These are phyloP conservation scores for Hypseocharis bilobata DNA, from an alignment of 441 rosid species.

Conservation along the genomic window DNA sequence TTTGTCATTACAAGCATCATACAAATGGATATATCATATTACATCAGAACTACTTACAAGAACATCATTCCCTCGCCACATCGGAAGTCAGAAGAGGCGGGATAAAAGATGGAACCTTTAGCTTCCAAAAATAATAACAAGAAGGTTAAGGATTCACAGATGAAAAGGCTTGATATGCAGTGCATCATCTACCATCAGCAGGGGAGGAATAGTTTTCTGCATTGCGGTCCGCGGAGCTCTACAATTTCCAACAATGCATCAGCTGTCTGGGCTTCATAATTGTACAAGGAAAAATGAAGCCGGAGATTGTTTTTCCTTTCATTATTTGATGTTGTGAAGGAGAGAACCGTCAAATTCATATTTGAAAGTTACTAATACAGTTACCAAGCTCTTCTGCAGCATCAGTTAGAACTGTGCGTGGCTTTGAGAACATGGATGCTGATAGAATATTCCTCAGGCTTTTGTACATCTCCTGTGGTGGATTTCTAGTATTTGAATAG, in stretches of 20 bases:
- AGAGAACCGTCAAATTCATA: constrained; percentile 25
- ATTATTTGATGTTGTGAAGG: neutral
- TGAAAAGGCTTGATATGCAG: too few species aligned
- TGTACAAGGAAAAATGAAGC: constrained; percentile 7
- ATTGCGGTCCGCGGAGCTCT: neutral
- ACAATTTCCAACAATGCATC: neutral
- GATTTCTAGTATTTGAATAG: constrained; percentile 11
- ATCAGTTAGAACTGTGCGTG: constrained; percentile 29
- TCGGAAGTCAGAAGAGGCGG: too few species aligned
- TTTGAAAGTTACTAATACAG: constrained; percentile 51
- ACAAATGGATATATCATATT: too few species aligned
- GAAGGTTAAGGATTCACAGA: too few species aligned
- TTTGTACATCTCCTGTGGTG: constrained; percentile 25
- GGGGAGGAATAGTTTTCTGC: neutral
- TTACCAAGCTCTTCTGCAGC: constrained; percentile 39
- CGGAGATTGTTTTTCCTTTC: neutral
- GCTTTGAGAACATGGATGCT: constrained; percentile 22
- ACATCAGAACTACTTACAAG: too few species aligned
- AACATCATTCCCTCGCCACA: too few species aligned
- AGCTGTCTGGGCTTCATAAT: constrained; percentile 8
- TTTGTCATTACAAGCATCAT: too few species aligned
- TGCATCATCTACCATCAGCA: neutral
- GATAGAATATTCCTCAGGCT: constrained; percentile 29
- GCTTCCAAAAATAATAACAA: too few species aligned
- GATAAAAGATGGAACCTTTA: too few species aligned